Evolutionary conservation across 495 filamentous ascomycete species (phyloP), one percentile per base, ranked within the genome.

Genomic region (Entonaema liquescens): DNA sequence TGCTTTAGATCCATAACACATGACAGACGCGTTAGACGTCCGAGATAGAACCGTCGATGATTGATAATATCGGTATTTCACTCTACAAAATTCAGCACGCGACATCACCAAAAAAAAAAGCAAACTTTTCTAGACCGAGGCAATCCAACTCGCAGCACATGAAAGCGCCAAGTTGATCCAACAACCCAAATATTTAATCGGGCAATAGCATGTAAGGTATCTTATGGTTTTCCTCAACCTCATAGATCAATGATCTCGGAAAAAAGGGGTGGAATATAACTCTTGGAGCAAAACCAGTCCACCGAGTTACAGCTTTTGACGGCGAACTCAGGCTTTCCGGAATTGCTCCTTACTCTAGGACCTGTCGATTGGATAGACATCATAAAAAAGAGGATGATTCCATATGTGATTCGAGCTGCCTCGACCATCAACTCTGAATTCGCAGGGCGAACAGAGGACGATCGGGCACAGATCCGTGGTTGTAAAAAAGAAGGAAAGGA

Each of bases 281-380:
- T 86, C 89, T 90, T 86, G 83, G 83, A 83, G 80, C 80, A 76
- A 80, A 82, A 55, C 82, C 80, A 80, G 73, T 85, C 86, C 82
- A 87, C 87, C 88, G 88, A 91, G 86, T 84, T 90, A 13, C 89
- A 91, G 76, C 80, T 74, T 78, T 77, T 78, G 69, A 82, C 77
- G 83, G 87, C 90, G 90, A 94, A 86, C 89, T 77, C 90, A 90
- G 87, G 81, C 76, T 80, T 79, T 74, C 76, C 78, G 73, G 77
- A 82, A 25, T 59, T 75, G 73, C 77, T 75, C 76, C 84, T 95
- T 87, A 76, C 77, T 97, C 89, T 96, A 75, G 90, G 89, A 95
- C 89, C 89, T 94, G 93, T 96, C 92, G 91, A 92, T 89, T 85
- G 91, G 93, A 93, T 90, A 90, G 87, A 90, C 90, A 93, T 88